phyloP scores from a whole-genome alignment of 2,329 filamentous ascomycete species.

The Elsinoe fawcettii region DNA sequence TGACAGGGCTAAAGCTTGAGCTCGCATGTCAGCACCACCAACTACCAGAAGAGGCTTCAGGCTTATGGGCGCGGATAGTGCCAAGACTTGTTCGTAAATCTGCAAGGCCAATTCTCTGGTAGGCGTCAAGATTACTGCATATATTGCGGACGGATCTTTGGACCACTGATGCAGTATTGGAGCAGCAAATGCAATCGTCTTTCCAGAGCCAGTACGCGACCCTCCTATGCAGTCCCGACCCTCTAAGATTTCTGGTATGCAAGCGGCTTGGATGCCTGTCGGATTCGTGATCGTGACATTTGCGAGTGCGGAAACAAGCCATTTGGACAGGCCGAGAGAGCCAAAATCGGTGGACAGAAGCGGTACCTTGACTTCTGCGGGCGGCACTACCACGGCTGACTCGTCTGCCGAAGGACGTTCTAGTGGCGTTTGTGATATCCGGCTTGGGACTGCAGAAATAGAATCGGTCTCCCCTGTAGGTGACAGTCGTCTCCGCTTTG shows the following conservation, averaged over 20 bases:
- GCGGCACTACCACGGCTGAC: background rate
- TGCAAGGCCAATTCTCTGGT: slow-evolving; percentile 89
- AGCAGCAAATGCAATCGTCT: slow-evolving; percentile 91
- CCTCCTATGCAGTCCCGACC: slow-evolving; percentile 93
- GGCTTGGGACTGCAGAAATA: background rate
- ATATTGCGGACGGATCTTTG: slow-evolving; percentile 85
- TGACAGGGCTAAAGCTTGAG: slow-evolving; percentile 76
- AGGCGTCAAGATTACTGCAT: slow-evolving; percentile 79
- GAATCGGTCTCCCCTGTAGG: background rate
- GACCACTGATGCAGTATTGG: slow-evolving; percentile 93
- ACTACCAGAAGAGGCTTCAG: slow-evolving; percentile 86
- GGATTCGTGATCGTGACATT: slow-evolving; percentile 77
- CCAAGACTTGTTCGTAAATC: slow-evolving; percentile 93
- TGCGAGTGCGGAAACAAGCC: slow-evolving; percentile 74
- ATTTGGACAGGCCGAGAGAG: slow-evolving; percentile 56
- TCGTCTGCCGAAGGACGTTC: background rate
- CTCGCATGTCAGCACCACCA: slow-evolving; percentile 84
- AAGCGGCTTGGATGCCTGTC: slow-evolving; percentile 85
- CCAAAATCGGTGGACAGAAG: slow-evolving; percentile 59
- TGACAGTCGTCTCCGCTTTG: background rate
- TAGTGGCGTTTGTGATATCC: background rate
- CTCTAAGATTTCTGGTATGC: slow-evolving; percentile 85
- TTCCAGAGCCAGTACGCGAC: slow-evolving; percentile 90
- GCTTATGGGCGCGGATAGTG: slow-evolving; percentile 78
- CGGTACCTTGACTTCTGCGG: slow-evolving; percentile 32